Conservation (phyloP, 2,329 filamentous ascomycete genomes). For the Eutypella sp. region DNA sequence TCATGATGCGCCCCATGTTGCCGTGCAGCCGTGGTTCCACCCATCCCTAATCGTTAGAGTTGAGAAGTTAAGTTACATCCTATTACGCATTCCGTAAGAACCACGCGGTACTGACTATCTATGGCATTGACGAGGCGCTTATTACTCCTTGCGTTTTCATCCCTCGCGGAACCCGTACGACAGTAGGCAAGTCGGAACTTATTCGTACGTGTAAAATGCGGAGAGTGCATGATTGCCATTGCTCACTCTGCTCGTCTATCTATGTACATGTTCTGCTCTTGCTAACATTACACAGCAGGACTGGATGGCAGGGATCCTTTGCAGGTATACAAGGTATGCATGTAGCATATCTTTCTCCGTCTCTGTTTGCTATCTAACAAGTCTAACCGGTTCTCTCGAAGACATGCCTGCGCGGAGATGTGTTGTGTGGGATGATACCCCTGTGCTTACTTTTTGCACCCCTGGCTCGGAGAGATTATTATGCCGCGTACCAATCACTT, state of each 20-base stretch:
- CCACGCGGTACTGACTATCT: neutral
- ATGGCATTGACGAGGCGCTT: neutral
- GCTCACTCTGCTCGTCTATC: too few relatives aligned
- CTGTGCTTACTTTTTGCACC: constrained; percentile 23
- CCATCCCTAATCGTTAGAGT: neutral
- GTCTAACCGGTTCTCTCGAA: too few relatives aligned
- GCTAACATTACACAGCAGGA: neutral
- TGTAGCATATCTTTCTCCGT: neutral
- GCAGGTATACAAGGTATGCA: neutral
- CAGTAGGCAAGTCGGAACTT: too few relatives aligned
- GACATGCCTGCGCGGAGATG: too few relatives aligned
- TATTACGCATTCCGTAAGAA: neutral
- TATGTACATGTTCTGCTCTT: too few relatives aligned
- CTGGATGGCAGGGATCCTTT: neutral
- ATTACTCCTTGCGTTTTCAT: neutral
- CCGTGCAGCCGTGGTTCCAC: neutral
- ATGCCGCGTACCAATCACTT: constrained; percentile 13
- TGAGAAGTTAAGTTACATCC: neutral
- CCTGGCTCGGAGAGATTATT: constrained; percentile 24
- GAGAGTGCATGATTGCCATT: neutral
- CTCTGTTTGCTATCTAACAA: too few relatives aligned
- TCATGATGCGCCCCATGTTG: too few relatives aligned
- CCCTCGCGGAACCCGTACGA: too few relatives aligned
- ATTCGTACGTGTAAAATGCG: too few relatives aligned
- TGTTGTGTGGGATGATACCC: too few relatives aligned